Evolutionary conservation across 1,284 basidiomycete genomes (phyloP).

Genomic region (Peniophora sp.): DNA sequence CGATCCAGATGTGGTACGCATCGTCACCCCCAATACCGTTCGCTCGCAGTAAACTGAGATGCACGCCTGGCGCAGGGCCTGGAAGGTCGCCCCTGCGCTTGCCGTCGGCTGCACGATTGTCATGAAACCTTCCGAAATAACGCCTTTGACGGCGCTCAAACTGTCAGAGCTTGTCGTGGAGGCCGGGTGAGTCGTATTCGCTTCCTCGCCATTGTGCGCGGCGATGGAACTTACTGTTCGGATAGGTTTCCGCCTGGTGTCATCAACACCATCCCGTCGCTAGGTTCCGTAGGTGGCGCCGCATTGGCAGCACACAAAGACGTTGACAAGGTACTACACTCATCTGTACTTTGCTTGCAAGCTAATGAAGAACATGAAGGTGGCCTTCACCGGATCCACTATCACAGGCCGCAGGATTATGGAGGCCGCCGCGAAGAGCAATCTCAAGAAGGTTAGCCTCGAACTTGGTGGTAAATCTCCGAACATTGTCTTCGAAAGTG

Average conservation of each 20-base stretch:
- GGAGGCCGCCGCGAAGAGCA: conserved; percentile 88
- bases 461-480: conserved; percentile 97
- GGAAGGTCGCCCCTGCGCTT: conserved; percentile 88
- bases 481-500: conserved; percentile 77
- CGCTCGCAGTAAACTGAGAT: not conserved
- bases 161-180: conserved; percentile 73
- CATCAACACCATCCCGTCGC: conserved; percentile 82
- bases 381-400: conserved; percentile 80
- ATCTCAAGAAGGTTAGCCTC: conserved; percentile 86
- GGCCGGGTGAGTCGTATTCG: conserved; percentile 46
- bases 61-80: conserved; percentile 44
- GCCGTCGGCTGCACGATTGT: conserved; percentile 85
- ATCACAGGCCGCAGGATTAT: conserved; percentile 88
- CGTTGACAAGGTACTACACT: conserved; percentile 55
- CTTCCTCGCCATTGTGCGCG: conserved; percentile 11
- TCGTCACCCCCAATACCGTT: not conserved
- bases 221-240: not conserved
- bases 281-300: conserved; percentile 79
- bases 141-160: conserved; percentile 86
- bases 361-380: conserved; percentile 7
- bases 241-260: conserved; percentile 86
- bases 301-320: conserved; percentile 72
- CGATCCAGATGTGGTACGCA: conserved; percentile 80
- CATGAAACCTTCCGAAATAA: conserved; percentile 90
- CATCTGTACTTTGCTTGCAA: too few species aligned